Base-by-base conservation (phyloP, 2,329 filamentous ascomycete species). In the Talaromyces albobiverticillius region DNA sequence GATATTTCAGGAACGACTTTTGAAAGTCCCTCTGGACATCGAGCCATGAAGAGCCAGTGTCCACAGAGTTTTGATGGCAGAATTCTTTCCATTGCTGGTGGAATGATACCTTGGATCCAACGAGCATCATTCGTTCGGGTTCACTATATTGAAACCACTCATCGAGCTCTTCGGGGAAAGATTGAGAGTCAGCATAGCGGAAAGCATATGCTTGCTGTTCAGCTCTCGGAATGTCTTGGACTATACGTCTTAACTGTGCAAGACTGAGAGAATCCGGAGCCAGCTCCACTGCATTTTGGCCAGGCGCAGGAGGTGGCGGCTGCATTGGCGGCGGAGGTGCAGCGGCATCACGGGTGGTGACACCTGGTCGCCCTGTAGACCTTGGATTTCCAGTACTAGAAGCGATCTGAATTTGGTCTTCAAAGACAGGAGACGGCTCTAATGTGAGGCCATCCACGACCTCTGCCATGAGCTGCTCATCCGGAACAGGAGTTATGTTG, bases 91-190 rank as follows among this genome's bases (percentile, higher is more conserved):
- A 96, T 65, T 86, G 82, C 67, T 84, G 82, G 59, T 91, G 83
- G 66, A 95, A 97, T 2, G 86, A 85, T 34, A 84, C 79, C 65
- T 89, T 89, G 18, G 89, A 86, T 51, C 86, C 83, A 51, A 88
- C 82, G 46, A 96, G 78, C 64, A 92, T 86, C 45, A 87, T 81
- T 74, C 89, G 89, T 68, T 97, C 92, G 71, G 89, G 88, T 58
- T 90, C 86, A 62, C 88, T 88, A 72, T 97, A 96, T 51, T 87
- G 85, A 72, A 99, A 99, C 94, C 94, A 99, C 74, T 99, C 94
- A 68, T 97, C 90, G 46, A 99, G 80, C 76, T 99, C 94, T 59
- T 94, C 90, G 16, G 89, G 84, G 62, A 95, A 87, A 0, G 84
- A 77, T 20, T 86, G 85, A 53, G 82, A 81, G 70, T 93, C 88